These are phyloP conservation scores for Globisporangium spinosum DNA, from an alignment of 352 stramenopile species.

Conservation along the genomic window DNA sequence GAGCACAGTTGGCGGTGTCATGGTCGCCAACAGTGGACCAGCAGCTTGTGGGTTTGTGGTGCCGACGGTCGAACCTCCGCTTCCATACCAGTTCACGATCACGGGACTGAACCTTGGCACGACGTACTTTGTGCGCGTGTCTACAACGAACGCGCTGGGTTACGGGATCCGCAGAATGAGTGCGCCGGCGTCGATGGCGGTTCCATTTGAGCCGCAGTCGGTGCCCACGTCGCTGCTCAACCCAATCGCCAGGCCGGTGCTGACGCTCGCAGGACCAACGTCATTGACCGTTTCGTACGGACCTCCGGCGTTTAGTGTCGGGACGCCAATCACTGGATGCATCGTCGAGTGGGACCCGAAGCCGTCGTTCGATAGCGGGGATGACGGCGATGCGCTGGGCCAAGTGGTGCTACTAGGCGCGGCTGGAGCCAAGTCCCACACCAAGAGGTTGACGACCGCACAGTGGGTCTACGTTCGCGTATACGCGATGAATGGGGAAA, in stretches of 20 bases:
- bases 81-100: conserved; percentile 56
- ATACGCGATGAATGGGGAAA: conserved; percentile 61
- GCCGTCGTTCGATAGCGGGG: conserved; percentile 69
- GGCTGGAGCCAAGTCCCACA: conserved; percentile 34
- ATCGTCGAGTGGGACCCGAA: conserved; percentile 89
- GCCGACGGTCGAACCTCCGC: conserved; percentile 15
- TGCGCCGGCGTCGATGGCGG: conserved; percentile 47
- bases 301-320: conserved; percentile 82
- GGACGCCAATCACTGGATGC: conserved; percentile 84
- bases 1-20: conserved; percentile 18
- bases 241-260: conserved; percentile 39
- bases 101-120: conserved; percentile 46
- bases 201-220: conserved; percentile 63
- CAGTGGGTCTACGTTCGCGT: conserved; percentile 64
- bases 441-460: conserved; percentile 43
- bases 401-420: conserved; percentile 28
- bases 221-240: conserved; percentile 64
- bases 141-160: conserved; percentile 60
- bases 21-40: conserved; percentile 23
- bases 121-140: conserved; percentile 71
- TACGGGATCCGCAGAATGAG: conserved; percentile 56
- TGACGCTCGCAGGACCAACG: conserved; percentile 65
- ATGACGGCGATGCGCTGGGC: conserved; percentile 47
- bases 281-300: conserved; percentile 79
- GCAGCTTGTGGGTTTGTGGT: conserved; percentile 35